Evolutionary conservation across 1,284 basidiomycete genomes (phyloP).

Genomic region (Ceraceosorus bombacis): DNA sequence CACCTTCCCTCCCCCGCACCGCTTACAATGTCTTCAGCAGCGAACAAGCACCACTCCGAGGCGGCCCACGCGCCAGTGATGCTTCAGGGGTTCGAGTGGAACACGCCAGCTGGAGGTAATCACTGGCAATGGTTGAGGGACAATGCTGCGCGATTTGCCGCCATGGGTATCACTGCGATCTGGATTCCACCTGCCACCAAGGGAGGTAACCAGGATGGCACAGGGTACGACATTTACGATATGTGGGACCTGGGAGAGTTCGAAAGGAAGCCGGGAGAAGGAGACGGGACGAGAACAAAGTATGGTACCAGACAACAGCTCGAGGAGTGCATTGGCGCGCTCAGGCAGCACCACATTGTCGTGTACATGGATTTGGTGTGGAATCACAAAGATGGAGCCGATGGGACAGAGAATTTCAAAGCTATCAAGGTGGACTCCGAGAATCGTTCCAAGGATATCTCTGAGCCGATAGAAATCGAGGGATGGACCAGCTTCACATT

Average conservation of each 20-base stretch:
- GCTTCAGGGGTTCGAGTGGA: slow-evolving; percentile 16
- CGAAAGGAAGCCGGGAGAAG: slow-evolving; percentile 62
- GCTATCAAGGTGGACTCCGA: slow-evolving; percentile 26
- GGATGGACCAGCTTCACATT: slow-evolving; percentile 63
- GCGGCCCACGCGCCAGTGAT: not conserved
- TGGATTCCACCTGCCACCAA: slow-evolving; percentile 53
- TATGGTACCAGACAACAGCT: slow-evolving; percentile 86
- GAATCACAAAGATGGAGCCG: slow-evolving; percentile 63
- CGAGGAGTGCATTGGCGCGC: slow-evolving; percentile 57
- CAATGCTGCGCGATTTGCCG: slow-evolving; percentile 63
- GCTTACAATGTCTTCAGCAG: too few relatives aligned
- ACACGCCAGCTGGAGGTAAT: slow-evolving; percentile 54
- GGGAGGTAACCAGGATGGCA: slow-evolving; percentile 46
- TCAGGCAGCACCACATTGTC: slow-evolving; percentile 49
- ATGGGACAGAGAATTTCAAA: slow-evolving; percentile 64
- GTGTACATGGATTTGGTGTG: slow-evolving; percentile 54
- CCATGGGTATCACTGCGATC: slow-evolving; percentile 76
- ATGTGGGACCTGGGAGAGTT: slow-evolving; percentile 69
- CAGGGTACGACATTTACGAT: slow-evolving; percentile 53
- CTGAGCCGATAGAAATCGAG: slow-evolving; percentile 29
- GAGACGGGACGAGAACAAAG: slow-evolving; percentile 60
- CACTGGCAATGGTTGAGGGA: slow-evolving; percentile 73
- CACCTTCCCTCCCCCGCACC: too few relatives aligned
- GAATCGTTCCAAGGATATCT: slow-evolving; percentile 17
- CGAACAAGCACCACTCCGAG: too few relatives aligned